These are phyloP conservation scores for Citrus sp. DNA, from an alignment of 345 rosid genomes.

Conservation along the genomic window DNA sequence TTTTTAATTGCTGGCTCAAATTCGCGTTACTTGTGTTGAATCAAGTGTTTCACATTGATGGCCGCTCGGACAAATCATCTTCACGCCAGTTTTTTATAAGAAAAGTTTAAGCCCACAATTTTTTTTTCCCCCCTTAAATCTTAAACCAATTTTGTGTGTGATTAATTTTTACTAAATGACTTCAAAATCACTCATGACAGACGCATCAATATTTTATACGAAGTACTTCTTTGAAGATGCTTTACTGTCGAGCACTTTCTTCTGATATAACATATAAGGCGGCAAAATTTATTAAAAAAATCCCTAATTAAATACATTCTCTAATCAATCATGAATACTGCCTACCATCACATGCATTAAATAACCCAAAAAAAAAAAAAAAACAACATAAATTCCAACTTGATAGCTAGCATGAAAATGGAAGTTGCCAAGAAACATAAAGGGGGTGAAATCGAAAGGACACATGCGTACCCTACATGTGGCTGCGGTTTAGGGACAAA, in stretches of 20 bases:
- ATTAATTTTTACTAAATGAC: background rate
- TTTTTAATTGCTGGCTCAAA: too few species aligned
- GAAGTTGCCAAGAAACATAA: conserved; percentile 26
- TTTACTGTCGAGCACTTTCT: conserved; percentile 24
- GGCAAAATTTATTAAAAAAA: background rate
- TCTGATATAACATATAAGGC: conserved; percentile 21
- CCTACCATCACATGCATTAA: conserved; percentile 10
- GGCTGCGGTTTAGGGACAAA: conserved; percentile 48
- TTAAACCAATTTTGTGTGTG: background rate
- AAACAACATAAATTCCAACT: conserved; percentile 6
- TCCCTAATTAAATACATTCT: background rate
- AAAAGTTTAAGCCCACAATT: background rate
- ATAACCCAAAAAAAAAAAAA: background rate
- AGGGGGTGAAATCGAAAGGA: conserved; percentile 7
- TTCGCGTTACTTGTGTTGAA: too few species aligned
- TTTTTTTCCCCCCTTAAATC: too few species aligned
- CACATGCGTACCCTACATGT: conserved; percentile 54
- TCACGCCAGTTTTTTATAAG: background rate
- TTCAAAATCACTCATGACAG: background rate
- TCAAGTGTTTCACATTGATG: background rate
- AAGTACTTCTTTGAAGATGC: conserved; percentile 4
- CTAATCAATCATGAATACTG: conserved; percentile 27
- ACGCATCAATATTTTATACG: background rate
- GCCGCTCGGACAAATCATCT: background rate
- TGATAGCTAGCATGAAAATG: conserved; percentile 1